A percentile compares a stretch with the other conserved stretches of the same genome.
These are phyloP conservation scores for Gracilaria domingensis DNA, from an alignment of 23 red algal genomes.

Conservation along the genomic window DNA sequence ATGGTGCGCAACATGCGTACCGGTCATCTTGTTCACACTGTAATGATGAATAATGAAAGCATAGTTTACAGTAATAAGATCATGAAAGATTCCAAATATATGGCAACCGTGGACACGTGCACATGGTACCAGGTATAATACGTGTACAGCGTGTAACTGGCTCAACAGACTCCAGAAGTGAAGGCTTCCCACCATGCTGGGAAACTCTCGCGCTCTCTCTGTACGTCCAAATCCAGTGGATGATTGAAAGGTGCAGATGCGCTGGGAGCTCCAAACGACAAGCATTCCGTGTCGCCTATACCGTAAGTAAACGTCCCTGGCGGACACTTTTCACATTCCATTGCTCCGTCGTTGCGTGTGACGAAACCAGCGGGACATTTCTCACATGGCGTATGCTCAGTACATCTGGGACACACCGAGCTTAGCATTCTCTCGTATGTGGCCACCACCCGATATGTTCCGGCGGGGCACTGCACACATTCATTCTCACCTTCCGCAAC, in stretches of 20 bases:
- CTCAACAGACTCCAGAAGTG: no score
- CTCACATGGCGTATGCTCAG: background rate
- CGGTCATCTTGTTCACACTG: no score
- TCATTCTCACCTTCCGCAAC: background rate
- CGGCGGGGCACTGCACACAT: constrained; percentile 17
- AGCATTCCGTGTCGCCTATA: constrained; percentile 22
- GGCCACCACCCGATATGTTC: constrained; percentile 11
- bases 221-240: background rate
- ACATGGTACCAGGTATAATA: no score
- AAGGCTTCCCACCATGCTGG: background rate
- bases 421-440: background rate
- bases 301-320: constrained; percentile 22
- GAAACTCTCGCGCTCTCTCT: background rate
- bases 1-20: no score
- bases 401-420: background rate
- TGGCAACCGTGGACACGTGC: no score
- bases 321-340: constrained; percentile 19
- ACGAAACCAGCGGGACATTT: constrained; percentile 7
- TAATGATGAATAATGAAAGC: no score
- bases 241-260: background rate
- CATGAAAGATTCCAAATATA: no score
- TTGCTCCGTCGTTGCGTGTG: background rate
- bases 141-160: no score
- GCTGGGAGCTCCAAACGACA: background rate
- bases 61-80: no score